Evolutionary conservation across 192 early-diverging fungal species (phyloP).

Genomic region (Coemansia sp.): DNA sequence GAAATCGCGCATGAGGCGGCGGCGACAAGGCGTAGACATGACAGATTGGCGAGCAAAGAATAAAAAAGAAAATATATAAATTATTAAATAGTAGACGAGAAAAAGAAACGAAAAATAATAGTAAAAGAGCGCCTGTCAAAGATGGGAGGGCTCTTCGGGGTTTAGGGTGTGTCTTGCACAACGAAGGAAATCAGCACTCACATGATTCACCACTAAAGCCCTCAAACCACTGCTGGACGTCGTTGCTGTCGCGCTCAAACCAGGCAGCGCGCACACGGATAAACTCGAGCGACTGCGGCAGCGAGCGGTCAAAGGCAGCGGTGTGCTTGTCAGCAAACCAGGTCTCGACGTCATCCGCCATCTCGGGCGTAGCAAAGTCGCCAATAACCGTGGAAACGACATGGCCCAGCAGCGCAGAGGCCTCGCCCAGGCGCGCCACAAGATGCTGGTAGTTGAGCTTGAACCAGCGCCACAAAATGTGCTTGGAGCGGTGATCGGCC

Average conservation of each 20-base stretch:
- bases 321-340: constrained; percentile 59
- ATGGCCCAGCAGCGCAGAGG: constrained; percentile 60
- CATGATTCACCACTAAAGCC: not conserved
- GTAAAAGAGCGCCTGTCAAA: not conserved
- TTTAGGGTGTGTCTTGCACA: not conserved
- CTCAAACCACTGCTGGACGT: constrained; percentile 30
- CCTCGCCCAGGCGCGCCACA: constrained; percentile 58
- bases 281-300: constrained; percentile 70
- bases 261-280: constrained; percentile 56
- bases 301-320: constrained; percentile 54
- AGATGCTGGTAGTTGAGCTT: constrained; percentile 55
- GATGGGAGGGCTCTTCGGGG: not conserved
- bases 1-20: constrained; percentile 97
- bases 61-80: not conserved
- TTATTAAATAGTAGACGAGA: not conserved
- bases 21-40: constrained; percentile 92
- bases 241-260: constrained; percentile 35
- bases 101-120: not conserved
- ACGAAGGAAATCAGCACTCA: not conserved
- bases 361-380: constrained; percentile 56
- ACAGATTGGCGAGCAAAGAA: not conserved
- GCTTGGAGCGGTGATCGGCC: constrained; percentile 50
- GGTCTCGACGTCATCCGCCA: constrained; percentile 55
- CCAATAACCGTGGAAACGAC: constrained; percentile 61
- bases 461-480: constrained; percentile 64